These are phyloP conservation scores for Tephrocybe rancida DNA, from an alignment of 768 basidiomycete genomes.

Conservation along the genomic window DNA sequence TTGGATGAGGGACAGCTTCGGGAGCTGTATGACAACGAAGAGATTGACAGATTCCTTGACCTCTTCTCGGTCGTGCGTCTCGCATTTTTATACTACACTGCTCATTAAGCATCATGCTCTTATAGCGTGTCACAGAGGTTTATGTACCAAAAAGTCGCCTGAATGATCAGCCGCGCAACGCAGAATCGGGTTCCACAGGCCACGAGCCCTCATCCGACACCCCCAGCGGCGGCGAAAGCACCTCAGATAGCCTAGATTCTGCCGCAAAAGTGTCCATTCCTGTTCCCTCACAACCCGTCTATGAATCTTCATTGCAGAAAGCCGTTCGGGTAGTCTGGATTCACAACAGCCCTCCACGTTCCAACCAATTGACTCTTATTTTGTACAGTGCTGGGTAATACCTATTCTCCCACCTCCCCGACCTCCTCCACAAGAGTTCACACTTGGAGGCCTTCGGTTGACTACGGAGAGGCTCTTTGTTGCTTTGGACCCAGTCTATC, in stretches of 20 bases:
- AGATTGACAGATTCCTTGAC: slow-evolving; percentile 59
- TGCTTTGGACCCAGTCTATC: slow-evolving; percentile 50
- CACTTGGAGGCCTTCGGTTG: slow-evolving; percentile 52
- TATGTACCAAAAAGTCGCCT: slow-evolving; percentile 26
- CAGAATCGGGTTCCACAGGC: not conserved
- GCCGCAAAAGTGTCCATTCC: not conserved
- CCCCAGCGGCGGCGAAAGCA: not conserved
- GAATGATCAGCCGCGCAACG: not conserved
- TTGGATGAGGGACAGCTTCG: slow-evolving; percentile 57
- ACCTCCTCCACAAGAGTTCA: slow-evolving; percentile 47
- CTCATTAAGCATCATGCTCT: not conserved
- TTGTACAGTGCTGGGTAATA: slow-evolving; percentile 37
- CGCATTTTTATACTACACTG: not conserved
- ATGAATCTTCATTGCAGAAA: slow-evolving; percentile 23
- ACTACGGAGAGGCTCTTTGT: slow-evolving; percentile 59
- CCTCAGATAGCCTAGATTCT: not conserved
- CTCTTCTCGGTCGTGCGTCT: slow-evolving; percentile 61
- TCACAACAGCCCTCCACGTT: not conserved
- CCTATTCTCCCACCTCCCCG: slow-evolving; percentile 48
- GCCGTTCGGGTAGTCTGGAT: slow-evolving; percentile 24
- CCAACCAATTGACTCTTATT: not conserved
- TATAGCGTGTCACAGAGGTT: slow-evolving; percentile 65
- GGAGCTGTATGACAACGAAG: slow-evolving; percentile 63
- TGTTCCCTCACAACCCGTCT: not conserved
- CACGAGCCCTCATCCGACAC: not conserved